Evolutionary conservation across 768 basidiomycete species (phyloP), one percentile per base, ranked within the genome.

Genomic region (Russula dissimulans): DNA sequence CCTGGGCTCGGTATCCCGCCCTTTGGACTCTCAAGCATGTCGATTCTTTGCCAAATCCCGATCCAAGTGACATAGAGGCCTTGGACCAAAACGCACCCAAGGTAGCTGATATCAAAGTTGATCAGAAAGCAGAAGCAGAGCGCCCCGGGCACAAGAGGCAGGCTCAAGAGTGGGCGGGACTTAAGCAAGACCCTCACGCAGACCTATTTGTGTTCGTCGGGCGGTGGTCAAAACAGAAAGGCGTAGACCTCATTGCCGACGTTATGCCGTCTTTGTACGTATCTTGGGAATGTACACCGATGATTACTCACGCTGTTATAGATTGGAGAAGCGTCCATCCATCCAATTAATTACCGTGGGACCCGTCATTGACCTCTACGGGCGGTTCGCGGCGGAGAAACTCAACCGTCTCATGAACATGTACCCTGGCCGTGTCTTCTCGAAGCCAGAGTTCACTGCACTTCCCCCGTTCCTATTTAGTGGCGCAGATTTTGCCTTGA

Each of bases 201-300:
- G 91, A 95, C 71, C 72, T 97, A 49, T 95, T 97, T 69, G 94
- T 97, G 63, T 95, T 97, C 73, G 94, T 97, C 64, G 94, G 94
- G 70, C 87, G 94, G 64, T 97, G 94, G 94, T 97, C 94, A 5
- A 97, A 95, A 73, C 94, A 97, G 73, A 97, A 97, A 73, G 94
- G 90, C 74, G 92, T 97, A n/a, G 94, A 97, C 74, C 77, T 97
- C 45, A 97, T 97, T 65, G 94, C 94, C 9, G 94, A 97, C 73
- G 86, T 97, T 63, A 90, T 97, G 89, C 94, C 93, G 26, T 80
- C 82, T 3, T 69, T 97, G 85, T 90, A 69, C 67, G 89, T 80
- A 12, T 43, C 38, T 32, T 44, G 49, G 11, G 55, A 39, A 53
- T 38, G 34, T 61, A 43, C 45, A 59, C 65, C 54, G 45, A 54